A percentile compares a stretch with the other conserved stretches of the same genome.
phyloP scores from a whole-genome alignment of 306 rosid genomes.

The Gillenia trifoliata region DNA sequence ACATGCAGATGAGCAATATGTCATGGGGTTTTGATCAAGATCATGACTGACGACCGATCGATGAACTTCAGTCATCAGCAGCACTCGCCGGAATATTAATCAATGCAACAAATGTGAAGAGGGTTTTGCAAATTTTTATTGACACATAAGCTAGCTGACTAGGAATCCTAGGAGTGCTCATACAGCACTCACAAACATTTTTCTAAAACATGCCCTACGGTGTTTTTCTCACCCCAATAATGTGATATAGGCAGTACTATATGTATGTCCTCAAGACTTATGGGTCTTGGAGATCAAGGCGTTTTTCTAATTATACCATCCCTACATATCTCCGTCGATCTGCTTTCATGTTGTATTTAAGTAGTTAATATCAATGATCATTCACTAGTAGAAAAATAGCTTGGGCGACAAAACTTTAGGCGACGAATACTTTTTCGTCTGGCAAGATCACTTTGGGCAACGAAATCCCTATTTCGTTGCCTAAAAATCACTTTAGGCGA shows the following conservation, averaged over 20 bases:
- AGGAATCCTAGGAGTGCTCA: neutral
- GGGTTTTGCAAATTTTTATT: neutral
- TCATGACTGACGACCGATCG: neutral
- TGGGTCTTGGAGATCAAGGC: neutral
- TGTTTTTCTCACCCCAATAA: neutral
- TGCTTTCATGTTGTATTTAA: neutral
- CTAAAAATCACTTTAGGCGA: too few relatives aligned
- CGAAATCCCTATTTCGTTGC: too few relatives aligned
- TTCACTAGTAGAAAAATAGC: too few relatives aligned
- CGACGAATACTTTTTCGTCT: too few relatives aligned
- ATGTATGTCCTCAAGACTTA: neutral
- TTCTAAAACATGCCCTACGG: neutral
- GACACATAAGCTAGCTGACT: neutral
- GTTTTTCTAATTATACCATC: neutral
- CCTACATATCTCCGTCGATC: neutral
- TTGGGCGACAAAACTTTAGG: too few relatives aligned
- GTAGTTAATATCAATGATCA: neutral
- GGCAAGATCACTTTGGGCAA: too few relatives aligned
- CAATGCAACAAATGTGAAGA: neutral
- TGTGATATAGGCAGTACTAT: neutral
- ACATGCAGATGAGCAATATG: conserved; percentile 36
- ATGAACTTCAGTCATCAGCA: conserved; percentile 42
- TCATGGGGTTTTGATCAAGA: conserved; percentile 46
- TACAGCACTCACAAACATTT: neutral
- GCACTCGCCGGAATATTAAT: neutral